A percentile compares a stretch with the other conserved stretches of the same genome.
phyloP scores from a whole-genome alignment of 306 rosid genomes.

The cucumber (Cucumis sativus) region DNA sequence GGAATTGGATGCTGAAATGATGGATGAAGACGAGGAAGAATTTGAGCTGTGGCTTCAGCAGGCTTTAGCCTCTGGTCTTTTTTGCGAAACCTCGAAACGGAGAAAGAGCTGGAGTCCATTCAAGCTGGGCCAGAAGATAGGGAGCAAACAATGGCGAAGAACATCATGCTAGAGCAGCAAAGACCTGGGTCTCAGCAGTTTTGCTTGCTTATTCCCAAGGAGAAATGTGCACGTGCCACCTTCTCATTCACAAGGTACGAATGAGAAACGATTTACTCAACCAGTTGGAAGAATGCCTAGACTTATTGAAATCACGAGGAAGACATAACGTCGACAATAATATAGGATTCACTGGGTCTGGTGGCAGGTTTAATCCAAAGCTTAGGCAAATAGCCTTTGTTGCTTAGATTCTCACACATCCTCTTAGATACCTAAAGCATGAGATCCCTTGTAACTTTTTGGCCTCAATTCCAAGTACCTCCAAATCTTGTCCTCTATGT shows the following conservation, averaged over 20 bases:
- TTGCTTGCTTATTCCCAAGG: not conserved
- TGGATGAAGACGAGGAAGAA: slow-evolving; percentile 90
- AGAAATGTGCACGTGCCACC: not conserved
- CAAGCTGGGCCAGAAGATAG: slow-evolving; percentile 70
- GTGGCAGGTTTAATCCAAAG: not conserved
- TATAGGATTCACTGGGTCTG: not conserved
- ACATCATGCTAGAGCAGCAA: slow-evolving; percentile 52
- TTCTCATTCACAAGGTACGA: not conserved
- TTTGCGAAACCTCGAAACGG: slow-evolving; percentile 80
- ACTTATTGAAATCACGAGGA: not conserved
- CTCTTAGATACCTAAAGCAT: not conserved
- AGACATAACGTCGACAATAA: not conserved
- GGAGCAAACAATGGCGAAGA: slow-evolving; percentile 91
- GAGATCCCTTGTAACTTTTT: not conserved
- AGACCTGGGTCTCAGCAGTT: not conserved
- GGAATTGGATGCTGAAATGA: slow-evolving; percentile 95
- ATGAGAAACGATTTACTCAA: not conserved
- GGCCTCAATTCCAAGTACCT: not conserved
- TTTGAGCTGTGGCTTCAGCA: slow-evolving; percentile 93
- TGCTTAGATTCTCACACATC: not conserved
- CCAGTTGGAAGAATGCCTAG: not conserved
- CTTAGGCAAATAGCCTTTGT: slow-evolving; percentile 1
- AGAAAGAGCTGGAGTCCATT: slow-evolving; percentile 98
- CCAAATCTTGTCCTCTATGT: not conserved
- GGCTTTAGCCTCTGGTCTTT: slow-evolving; percentile 88